Evolutionary conservation across 768 basidiomycete genomes (phyloP), one percentile per base, ranked within the genome.

Genomic region (Leucocoprinus leucothites): DNA sequence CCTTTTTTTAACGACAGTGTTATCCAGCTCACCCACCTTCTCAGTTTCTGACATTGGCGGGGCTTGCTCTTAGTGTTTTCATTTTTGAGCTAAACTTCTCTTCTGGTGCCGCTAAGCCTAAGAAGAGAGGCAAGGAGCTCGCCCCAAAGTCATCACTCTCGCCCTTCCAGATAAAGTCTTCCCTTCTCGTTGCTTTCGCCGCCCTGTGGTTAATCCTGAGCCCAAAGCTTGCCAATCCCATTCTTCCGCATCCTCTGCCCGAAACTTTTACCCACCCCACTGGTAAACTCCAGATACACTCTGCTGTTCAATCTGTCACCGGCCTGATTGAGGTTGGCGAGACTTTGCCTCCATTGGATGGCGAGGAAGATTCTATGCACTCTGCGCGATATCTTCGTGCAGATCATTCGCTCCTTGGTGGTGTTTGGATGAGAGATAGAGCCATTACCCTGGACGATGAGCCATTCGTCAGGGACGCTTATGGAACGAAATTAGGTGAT

Each of bases 261-360:
- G 67, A 73, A 53, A 74, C 82, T 3, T 85, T 81, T 62, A 71
- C 67, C 25, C 82, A 80, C 58, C 81, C 81, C 1, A 68, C 65
- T 26, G 76, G 76, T 56, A 80, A 82, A 2, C 70, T 90, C n/a
- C 80, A 76, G 34, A 80, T 93, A 22, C 80, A 87, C 47, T 89
- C 81, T 1, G 79, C 87, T 1, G 77, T 78, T 18, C 76, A 83
- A 53, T 89, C 89, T 18, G 68, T 79, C n/a, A 95, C 91, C 1
- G 94, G 94, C 1, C 73, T 87, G 13, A 82, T 98, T 31, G 81
- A 88, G 1, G 94, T 97, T 7, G 94, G 84, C 25, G 91, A 98
- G 62, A 71, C 80, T 38, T 63, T 82, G 3, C 74, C 80, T 35
- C 77, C 73, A 3, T 59, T 58, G 63, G 36, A 61, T 63, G 11